Evolutionary conservation across 305 asterid genomes (phyloP).

Genomic region (Fraxinus latifolia): DNA sequence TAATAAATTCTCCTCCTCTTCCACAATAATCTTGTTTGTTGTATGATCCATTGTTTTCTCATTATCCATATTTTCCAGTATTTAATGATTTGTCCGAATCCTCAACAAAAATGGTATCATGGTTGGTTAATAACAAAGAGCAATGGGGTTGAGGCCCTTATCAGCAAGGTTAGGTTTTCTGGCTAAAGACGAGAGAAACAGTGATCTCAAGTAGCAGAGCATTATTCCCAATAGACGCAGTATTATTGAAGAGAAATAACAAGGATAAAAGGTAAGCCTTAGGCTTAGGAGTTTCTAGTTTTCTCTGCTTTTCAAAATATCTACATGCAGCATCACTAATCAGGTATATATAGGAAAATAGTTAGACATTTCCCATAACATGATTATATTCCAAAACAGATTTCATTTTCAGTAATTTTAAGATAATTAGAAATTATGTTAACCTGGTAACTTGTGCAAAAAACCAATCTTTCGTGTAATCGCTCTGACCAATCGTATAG

Average conservation of each 20-base stretch:
- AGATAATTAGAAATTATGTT: not conserved
- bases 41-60: not conserved
- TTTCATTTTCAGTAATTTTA: not conserved
- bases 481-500: conserved; percentile 46
- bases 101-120: not conserved
- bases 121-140: not conserved
- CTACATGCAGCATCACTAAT: not conserved
- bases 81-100: not conserved
- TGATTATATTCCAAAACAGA: not conserved
- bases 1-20: not conserved
- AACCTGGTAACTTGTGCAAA: conserved; percentile 63
- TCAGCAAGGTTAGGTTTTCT: not conserved
- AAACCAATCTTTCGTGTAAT: conserved; percentile 53
- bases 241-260: not conserved
- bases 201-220: not conserved
- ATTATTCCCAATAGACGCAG: not conserved
- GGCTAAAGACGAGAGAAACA: not conserved
- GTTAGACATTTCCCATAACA: not conserved
- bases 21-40: not conserved
- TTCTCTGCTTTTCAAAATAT: not conserved
- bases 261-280: not conserved
- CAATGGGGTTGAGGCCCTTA: not conserved
- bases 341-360: not conserved
- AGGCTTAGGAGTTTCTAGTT: not conserved
- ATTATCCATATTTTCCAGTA: not conserved